Evolutionary conservation across 169 alveolate species (phyloP), one percentile per base, ranked within the genome.

Genomic region (Besnoitia besnoiti): DNA sequence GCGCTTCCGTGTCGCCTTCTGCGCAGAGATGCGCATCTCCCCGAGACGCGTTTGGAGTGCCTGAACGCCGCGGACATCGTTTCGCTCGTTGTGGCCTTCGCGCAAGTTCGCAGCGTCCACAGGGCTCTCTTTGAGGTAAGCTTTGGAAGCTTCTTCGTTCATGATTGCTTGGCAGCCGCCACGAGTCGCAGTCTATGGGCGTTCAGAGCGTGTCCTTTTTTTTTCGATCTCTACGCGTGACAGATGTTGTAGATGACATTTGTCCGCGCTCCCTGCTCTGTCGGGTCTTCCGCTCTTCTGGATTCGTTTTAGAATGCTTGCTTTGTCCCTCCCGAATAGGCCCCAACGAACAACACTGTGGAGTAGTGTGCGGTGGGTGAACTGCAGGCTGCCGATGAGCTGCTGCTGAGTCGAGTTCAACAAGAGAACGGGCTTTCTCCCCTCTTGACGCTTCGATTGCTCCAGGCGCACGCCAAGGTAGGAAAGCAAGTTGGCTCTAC

Each of bases 401-500:
- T 77, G 40, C 59, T 77, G 59, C 37, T 44, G 33, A 5, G n/a
- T 27, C 50, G 40, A 3, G 39, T 44, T 51, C 61, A 77, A 44
- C 3, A 24, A 16, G 39, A 4, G 37, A 37, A 21, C 3, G 14
- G 37, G 8, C 50, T 77, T 16, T 27, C 49, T 44, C 44, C 87
- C 42, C 14, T 27, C 24, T 27, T 44, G 59, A 42, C 40, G 1
- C 44, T 77, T 16, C 27, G 55, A 21, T 16, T 77, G 10, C 87
- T 77, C 12, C 61, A 40, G 35, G 87, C 87, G 10, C 87, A 77
- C 37, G n/a, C 87, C 37, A 77, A 77, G 87, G 87, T 77, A 39
- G 30, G 87, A 2, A 12, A 8, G 10, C 46, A n/a, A 10, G 44
- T 3, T n/a, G n/a, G n/a, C n/a, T n/a, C n/a, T n/a, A n/a, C n/a